Evolutionary conservation across 1,284 basidiomycete genomes (phyloP).

Genomic region (Ustilago bromivora): DNA sequence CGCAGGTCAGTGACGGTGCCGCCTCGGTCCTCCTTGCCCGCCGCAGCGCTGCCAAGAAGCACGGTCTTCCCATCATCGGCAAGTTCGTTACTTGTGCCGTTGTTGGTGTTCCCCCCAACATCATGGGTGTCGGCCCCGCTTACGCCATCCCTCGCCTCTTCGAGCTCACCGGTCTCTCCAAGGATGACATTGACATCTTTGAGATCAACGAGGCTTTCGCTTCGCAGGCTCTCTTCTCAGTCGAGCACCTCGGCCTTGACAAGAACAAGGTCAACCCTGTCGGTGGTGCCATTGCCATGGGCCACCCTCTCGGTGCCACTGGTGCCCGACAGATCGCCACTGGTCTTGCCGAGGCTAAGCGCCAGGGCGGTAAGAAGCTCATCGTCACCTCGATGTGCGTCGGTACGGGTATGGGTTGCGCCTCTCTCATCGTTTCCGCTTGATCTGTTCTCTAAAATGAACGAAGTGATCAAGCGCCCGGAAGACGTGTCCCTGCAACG

Average conservation of each 20-base stretch:
- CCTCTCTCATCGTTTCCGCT: conserved; percentile 82
- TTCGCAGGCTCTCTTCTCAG: conserved; percentile 73
- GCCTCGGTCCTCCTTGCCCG: conserved; percentile 91
- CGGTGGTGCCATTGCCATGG: conserved; percentile 72
- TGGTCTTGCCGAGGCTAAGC: conserved; percentile 81
- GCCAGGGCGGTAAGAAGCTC: conserved; percentile 74
- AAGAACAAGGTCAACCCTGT: conserved; percentile 72
- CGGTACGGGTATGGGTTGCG: conserved; percentile 87
- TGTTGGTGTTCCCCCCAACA: conserved; percentile 74
- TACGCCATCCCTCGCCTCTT: conserved; percentile 67
- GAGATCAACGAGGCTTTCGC: conserved; percentile 71
- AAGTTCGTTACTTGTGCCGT: conserved; percentile 85
- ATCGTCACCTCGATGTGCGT: conserved; percentile 85
- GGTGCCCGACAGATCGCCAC: conserved; percentile 87
- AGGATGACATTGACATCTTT: conserved; percentile 66
- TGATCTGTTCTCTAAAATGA: conserved; percentile 15
- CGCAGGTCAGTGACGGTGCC: conserved; percentile 96
- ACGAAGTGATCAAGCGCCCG: too few species aligned
- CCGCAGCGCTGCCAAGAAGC: conserved; percentile 85
- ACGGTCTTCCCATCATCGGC: conserved; percentile 89
- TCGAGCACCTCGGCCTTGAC: conserved; percentile 73
- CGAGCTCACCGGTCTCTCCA: conserved; percentile 61
- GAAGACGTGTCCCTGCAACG: conserved; percentile 11
- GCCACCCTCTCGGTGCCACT: conserved; percentile 74
- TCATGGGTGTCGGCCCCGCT: conserved; percentile 70